Evolutionary conservation across 1,284 basidiomycete genomes (phyloP).

Genomic region (Wallemia mellicola): DNA sequence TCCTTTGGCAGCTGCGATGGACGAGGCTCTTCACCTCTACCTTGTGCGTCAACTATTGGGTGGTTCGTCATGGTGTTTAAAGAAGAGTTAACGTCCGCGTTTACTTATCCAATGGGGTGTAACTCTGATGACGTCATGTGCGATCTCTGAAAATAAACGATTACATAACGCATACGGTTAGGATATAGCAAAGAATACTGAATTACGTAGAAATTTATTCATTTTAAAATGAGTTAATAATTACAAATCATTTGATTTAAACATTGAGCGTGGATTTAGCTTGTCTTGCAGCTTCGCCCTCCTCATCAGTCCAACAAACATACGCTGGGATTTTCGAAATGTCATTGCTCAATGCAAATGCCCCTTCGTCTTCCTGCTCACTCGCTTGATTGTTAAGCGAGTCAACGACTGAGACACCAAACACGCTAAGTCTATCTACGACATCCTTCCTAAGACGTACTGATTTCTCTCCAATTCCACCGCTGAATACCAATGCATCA

Average conservation of each 20-base stretch:
- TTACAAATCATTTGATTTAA: background rate
- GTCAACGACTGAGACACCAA: background rate
- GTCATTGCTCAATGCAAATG: background rate
- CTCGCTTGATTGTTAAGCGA: background rate
- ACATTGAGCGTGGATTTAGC: background rate
- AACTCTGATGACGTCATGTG: no score
- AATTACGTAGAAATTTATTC: no score
- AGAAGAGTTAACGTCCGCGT: background rate
- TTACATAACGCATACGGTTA: no score
- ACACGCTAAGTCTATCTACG: conserved; percentile 10
- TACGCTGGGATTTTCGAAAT: background rate
- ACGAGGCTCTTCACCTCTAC: background rate
- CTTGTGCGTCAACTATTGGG: background rate
- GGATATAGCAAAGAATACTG: no score
- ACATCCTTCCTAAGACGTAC: conserved; percentile 29
- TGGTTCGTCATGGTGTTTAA: background rate
- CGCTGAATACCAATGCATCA: conserved; percentile 53
- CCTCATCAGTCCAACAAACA: background rate
- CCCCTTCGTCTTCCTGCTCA: background rate
- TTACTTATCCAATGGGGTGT: no score
- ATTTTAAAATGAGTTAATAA: no score
- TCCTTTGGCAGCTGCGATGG: background rate
- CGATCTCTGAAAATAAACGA: no score
- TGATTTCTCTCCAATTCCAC: conserved; percentile 53
- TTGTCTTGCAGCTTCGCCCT: background rate